phyloP scores from a whole-genome alignment of 257 asterid genomes.

The Rauvolfia tetraphylla region DNA sequence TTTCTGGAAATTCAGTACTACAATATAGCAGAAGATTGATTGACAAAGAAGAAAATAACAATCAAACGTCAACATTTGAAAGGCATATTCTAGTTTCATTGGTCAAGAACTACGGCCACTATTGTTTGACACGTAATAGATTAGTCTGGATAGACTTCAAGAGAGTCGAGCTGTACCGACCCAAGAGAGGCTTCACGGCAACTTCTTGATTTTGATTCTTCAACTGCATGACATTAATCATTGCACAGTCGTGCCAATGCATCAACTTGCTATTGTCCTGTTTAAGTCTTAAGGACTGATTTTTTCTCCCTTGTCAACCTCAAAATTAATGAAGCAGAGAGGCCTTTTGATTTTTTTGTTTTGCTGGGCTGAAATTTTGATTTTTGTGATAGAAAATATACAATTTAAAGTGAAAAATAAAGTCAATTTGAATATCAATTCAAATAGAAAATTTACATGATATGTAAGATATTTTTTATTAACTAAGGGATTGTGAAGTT shows the following conservation, averaged over 20 bases:
- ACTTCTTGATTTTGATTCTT: conserved; percentile 27
- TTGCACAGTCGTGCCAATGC: neutral
- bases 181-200: conserved; percentile 29
- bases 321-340: neutral
- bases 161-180: conserved; percentile 2
- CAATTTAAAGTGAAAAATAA: too few species aligned
- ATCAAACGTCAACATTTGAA: conserved; percentile 18
- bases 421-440: too few species aligned
- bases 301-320: neutral
- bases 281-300: neutral
- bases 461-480: too few species aligned
- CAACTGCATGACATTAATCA: neutral
- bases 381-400: too few species aligned
- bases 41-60: conserved; percentile 12
- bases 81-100: conserved; percentile 21
- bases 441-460: too few species aligned
- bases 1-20: neutral
- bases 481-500: too few species aligned
- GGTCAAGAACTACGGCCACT: conserved; percentile 60
- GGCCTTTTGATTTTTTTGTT: too few species aligned
- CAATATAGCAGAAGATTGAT: neutral
- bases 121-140: conserved; percentile 48
- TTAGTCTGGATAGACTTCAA: conserved; percentile 25
- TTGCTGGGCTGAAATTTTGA: too few species aligned
- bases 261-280: neutral